phyloP scores from a whole-genome alignment of 2,329 filamentous ascomycete genomes.

The Apiospora phragmitis region DNA sequence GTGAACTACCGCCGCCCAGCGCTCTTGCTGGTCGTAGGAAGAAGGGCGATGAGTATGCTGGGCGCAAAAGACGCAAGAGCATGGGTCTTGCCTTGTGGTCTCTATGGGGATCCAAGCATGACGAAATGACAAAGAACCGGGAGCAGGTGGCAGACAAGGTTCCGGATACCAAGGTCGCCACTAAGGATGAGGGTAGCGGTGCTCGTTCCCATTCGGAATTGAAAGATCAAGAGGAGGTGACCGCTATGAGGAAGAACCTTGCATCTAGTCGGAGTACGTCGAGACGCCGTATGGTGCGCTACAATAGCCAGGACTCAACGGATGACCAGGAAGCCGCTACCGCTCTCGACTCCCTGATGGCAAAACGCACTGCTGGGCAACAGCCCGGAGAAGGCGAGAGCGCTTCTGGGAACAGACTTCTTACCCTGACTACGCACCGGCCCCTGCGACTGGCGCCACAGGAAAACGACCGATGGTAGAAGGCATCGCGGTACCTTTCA shows the following conservation, averaged over 20 bases:
- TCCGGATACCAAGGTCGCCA: constrained; percentile 34
- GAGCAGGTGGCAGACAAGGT: constrained; percentile 52
- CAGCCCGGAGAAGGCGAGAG: constrained; percentile 31
- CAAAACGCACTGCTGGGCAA: constrained; percentile 39
- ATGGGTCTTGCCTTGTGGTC: constrained; percentile 64
- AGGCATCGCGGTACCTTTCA: constrained; percentile 74
- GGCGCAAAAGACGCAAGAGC: constrained; percentile 49
- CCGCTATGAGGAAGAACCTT: constrained; percentile 20
- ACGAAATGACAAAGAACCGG: constrained; percentile 68
- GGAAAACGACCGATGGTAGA: constrained; percentile 67
- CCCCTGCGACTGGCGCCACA: constrained; percentile 49
- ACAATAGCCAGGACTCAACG: constrained; percentile 46
- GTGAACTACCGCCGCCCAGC: constrained; percentile 79
- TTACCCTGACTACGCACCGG: constrained; percentile 42
- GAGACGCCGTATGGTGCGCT: constrained; percentile 46
- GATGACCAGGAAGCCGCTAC: constrained; percentile 38
- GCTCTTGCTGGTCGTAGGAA: constrained; percentile 74
- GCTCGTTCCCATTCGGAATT: constrained; percentile 43
- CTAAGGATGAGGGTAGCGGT: constrained; percentile 46
- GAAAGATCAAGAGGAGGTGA: constrained; percentile 36
- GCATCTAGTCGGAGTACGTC: constrained; percentile 40
- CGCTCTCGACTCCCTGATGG: constrained; percentile 44
- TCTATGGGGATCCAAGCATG: constrained; percentile 85
- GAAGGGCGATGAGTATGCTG: constrained; percentile 45
- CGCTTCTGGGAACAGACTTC: constrained; percentile 39